These are phyloP conservation scores for Mortierella antarctica DNA, from an alignment of 192 early-diverging fungal species.

Conservation along the genomic window DNA sequence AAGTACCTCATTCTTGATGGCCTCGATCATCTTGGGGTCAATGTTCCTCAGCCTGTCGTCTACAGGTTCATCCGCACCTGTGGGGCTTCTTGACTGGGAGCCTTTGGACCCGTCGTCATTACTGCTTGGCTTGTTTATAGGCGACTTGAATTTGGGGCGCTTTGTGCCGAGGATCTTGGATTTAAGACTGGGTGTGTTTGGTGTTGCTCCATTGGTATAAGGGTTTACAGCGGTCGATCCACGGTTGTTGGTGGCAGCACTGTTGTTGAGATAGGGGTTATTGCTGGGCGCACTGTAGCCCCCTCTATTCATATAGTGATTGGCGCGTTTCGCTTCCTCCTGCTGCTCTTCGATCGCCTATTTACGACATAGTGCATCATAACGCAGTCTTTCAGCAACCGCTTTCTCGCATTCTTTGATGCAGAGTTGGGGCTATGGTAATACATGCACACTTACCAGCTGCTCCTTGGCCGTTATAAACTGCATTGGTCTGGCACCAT, in stretches of 20 bases:
- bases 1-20: conserved; percentile 85
- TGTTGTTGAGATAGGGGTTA: conserved; percentile 3
- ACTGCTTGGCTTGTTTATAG: conserved; percentile 41
- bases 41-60: conserved; percentile 88
- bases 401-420: neutral
- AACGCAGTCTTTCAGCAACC: neutral
- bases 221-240: neutral
- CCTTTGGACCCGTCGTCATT: conserved; percentile 1
- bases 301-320: conserved; percentile 21
- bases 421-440: neutral
- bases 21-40: conserved; percentile 89
- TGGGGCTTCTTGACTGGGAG: conserved; percentile 4
- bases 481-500: neutral
- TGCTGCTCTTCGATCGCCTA: conserved; percentile 43
- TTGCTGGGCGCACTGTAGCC: conserved; percentile 17
- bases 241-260: neutral
- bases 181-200: conserved; percentile 3
- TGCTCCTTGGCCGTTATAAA: conserved; percentile 47
- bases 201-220: neutral
- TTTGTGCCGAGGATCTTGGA: conserved; percentile 34
- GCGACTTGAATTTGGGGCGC: conserved; percentile 61
- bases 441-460: conserved; percentile 9
- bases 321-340: conserved; percentile 23
- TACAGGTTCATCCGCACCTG: conserved; percentile 39
- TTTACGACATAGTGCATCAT: neutral